These are phyloP conservation scores for Zarea fungicola DNA, from an alignment of 2,329 filamentous ascomycete genomes.

Conservation along the genomic window DNA sequence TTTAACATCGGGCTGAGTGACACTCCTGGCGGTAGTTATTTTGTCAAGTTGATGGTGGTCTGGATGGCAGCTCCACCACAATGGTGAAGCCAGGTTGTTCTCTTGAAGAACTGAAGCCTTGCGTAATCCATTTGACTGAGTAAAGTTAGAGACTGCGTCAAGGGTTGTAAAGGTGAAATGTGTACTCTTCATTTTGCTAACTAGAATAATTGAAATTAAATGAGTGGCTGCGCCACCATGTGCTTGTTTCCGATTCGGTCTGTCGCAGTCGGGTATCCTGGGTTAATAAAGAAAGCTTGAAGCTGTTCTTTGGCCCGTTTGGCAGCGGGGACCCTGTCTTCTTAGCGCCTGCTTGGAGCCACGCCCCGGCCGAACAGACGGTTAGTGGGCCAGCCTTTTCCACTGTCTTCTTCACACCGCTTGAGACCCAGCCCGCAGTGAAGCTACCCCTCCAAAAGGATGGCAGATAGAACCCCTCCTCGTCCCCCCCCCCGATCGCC, in stretches of 20 bases:
- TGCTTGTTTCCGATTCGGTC: not conserved
- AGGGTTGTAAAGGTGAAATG: no score
- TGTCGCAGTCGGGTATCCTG: no score
- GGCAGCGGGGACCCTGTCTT: not conserved
- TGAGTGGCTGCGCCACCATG: not conserved
- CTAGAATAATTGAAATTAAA: not conserved
- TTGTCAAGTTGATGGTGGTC: no score
- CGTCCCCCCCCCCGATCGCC: not conserved
- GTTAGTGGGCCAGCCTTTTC: not conserved
- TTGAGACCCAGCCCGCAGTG: not conserved
- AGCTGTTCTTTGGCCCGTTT: not conserved
- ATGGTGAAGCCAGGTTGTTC: not conserved
- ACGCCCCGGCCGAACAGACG: not conserved
- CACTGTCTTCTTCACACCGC: slow-evolving; percentile 2
- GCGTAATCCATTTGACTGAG: no score
- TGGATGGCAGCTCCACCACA: not conserved
- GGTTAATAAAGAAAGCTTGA: no score
- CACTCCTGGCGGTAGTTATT: no score
- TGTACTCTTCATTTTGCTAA: not conserved
- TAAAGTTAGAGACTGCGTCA: no score
- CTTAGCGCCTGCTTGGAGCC: not conserved
- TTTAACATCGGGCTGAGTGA: no score
- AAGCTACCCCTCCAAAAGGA: slow-evolving; percentile 8
- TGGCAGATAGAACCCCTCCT: slow-evolving; percentile 3
- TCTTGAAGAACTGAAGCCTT: no score